Percentiles rank a stretch among this genome's conserved stretches.
phyloP scores from a whole-genome alignment of 768 basidiomycete genomes.

The Scleroderma citrinum region DNA sequence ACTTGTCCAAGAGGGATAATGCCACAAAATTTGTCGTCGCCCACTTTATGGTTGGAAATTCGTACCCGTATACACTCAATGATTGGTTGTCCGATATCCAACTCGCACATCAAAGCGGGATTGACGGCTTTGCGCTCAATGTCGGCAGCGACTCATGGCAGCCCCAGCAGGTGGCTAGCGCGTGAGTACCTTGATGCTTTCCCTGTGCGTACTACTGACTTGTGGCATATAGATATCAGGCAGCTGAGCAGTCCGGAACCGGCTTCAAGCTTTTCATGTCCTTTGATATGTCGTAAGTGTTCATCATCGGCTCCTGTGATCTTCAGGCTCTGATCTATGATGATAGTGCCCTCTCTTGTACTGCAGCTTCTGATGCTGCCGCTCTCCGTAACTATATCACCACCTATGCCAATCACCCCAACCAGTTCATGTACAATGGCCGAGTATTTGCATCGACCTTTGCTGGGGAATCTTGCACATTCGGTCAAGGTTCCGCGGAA shows the following conservation, averaged over 20 bases:
- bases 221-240: constrained; percentile 40
- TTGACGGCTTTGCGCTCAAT: constrained; percentile 71
- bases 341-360: constrained; percentile 50
- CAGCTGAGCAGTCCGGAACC: constrained; percentile 45
- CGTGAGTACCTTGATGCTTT: constrained; percentile 36
- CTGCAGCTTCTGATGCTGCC: constrained; percentile 40
- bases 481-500: constrained; percentile 47
- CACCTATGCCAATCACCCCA: constrained; percentile 49
- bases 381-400: constrained; percentile 49
- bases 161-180: constrained; percentile 52
- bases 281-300: constrained; percentile 68
- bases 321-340: background rate
- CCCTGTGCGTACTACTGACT: constrained; percentile 5
- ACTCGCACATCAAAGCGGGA: constrained; percentile 50
- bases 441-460: constrained; percentile 65
- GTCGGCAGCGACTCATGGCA: constrained; percentile 63
- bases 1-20: constrained; percentile 10
- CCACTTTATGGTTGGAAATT: constrained; percentile 61
- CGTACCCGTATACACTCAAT: constrained; percentile 48
- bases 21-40: constrained; percentile 44
- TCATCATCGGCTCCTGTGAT: background rate
- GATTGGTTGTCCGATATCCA: constrained; percentile 46
- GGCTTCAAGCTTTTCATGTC: constrained; percentile 73
- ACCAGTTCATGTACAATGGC: constrained; percentile 45
- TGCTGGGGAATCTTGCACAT: constrained; percentile 61